These are phyloP conservation scores for Purshia tridentata DNA, from an alignment of 306 rosid genomes.

Conservation along the genomic window DNA sequence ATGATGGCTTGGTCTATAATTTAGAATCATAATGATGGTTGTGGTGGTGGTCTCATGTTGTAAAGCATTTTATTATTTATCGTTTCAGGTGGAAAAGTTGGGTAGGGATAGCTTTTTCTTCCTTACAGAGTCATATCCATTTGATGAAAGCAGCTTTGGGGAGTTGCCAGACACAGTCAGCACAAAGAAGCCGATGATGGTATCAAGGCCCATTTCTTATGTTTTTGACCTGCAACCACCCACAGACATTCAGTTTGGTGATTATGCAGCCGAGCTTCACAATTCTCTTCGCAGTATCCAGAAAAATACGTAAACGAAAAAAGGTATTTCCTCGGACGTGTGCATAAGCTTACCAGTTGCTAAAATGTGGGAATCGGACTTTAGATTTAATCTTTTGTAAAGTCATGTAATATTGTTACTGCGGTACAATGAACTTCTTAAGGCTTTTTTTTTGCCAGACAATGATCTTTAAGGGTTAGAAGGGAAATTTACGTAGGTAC, in stretches of 20 bases:
- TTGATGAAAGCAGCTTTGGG: slow-evolving; percentile 66
- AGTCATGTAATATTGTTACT: background rate
- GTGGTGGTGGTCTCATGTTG: background rate
- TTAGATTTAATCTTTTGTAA: background rate
- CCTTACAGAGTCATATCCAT: slow-evolving; percentile 63
- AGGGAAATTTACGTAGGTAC: too few relatives aligned
- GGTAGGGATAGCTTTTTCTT: slow-evolving; percentile 71
- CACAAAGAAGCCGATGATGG: slow-evolving; percentile 48
- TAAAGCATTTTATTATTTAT: slow-evolving; percentile 15
- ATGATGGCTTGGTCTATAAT: background rate
- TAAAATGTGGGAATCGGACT: background rate
- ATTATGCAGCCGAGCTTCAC: slow-evolving; percentile 35
- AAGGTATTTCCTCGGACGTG: background rate
- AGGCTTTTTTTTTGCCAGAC: background rate
- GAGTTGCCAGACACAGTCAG: slow-evolving; percentile 43
- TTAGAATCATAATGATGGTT: background rate
- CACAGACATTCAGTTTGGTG: slow-evolving; percentile 37
- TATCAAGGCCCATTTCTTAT: slow-evolving; percentile 57
- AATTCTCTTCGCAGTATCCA: slow-evolving; percentile 29
- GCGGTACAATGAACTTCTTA: too few relatives aligned
- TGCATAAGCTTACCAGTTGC: background rate
- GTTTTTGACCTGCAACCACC: slow-evolving; percentile 59
- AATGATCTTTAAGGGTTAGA: background rate
- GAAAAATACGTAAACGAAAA: background rate
- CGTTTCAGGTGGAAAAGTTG: slow-evolving; percentile 73